phyloP scores from a whole-genome alignment of 768 basidiomycete genomes.

The Crassisporium funariophilum region DNA sequence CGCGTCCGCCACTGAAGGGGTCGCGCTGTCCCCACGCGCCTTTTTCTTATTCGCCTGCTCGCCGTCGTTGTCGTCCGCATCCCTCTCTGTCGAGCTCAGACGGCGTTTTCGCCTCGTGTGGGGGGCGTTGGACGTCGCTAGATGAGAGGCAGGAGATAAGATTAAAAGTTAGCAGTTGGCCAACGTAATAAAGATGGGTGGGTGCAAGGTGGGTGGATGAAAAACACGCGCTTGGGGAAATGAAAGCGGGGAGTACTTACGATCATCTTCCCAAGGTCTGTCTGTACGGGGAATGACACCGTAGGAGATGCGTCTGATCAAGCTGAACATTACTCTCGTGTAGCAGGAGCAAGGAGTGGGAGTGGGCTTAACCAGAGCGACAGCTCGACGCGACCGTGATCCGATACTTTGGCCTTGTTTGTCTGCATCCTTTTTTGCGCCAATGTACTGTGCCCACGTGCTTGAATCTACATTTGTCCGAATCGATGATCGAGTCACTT shows the following conservation, averaged over 20 bases:
- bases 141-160: conserved; percentile 5
- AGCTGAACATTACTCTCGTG: conserved; percentile 55
- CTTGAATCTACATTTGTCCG: too few species aligned
- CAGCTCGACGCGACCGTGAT: conserved; percentile 20
- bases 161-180: conserved; percentile 13
- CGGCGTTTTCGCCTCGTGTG: conserved; percentile 69
- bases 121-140: conserved; percentile 78
- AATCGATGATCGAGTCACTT: too few species aligned
- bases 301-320: conserved; percentile 71
- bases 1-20: conserved; percentile 29
- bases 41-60: conserved; percentile 46
- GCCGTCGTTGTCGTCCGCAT: conserved; percentile 42
- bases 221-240: conserved; percentile 27
- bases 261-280: conserved; percentile 77
- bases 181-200: conserved; percentile 13
- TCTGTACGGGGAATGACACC: conserved; percentile 72
- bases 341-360: conserved; percentile 13
- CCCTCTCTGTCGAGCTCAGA: conserved; percentile 50
- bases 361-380: conserved; percentile 7
- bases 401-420: too few species aligned
- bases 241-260: conserved; percentile 42
- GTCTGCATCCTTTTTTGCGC: too few species aligned
- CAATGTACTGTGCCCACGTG: too few species aligned
- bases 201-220: conserved; percentile 8
- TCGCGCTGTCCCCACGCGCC: conserved; percentile 44